A percentile compares a stretch with the other conserved stretches of the same genome.
Conservation (phyloP, 768 basidiomycete species). For the Boletales sp. region DNA sequence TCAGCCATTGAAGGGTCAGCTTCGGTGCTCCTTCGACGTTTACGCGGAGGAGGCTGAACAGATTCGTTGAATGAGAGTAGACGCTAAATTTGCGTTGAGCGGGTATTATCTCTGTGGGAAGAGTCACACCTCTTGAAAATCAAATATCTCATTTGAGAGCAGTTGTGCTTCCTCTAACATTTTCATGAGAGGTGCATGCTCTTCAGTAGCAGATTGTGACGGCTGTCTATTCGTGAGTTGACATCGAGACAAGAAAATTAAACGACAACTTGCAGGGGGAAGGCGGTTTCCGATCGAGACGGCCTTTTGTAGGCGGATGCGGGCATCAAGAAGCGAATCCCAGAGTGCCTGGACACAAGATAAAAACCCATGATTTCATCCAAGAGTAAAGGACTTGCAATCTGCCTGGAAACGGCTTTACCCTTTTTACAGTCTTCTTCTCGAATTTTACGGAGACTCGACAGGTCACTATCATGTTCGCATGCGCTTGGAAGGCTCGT, state of each 20-base stretch:
- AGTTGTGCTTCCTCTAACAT: conserved; percentile 58
- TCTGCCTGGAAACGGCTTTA: conserved; percentile 75
- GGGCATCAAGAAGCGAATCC: conserved; percentile 85
- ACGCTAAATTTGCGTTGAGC: conserved; percentile 33
- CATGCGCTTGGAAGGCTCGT: conserved; percentile 1
- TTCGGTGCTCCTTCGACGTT: conserved; percentile 47
- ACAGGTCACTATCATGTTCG: conserved; percentile 38
- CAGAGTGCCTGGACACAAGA: conserved; percentile 58
- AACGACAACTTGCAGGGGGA: conserved; percentile 47
- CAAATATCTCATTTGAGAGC: conserved; percentile 64
- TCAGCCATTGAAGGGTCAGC: conserved; percentile 3
- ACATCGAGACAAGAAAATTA: neutral
- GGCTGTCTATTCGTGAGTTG: conserved; percentile 28
- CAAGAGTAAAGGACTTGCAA: conserved; percentile 48
- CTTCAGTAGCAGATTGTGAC: conserved; percentile 30
- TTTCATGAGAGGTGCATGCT: conserved; percentile 43
- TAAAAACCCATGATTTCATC: conserved; percentile 2
- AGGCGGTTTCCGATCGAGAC: conserved; percentile 61
- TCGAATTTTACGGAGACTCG: conserved; percentile 53
- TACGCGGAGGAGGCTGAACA: conserved; percentile 48
- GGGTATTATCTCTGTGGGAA: conserved; percentile 3
- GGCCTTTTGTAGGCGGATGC: conserved; percentile 88
- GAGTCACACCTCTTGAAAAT: conserved; percentile 59
- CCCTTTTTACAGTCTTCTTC: conserved; percentile 80
- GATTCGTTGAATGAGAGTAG: conserved; percentile 47